Conservation (phyloP, 306 rosid genomes). For the Cucurbita pepo region DNA sequence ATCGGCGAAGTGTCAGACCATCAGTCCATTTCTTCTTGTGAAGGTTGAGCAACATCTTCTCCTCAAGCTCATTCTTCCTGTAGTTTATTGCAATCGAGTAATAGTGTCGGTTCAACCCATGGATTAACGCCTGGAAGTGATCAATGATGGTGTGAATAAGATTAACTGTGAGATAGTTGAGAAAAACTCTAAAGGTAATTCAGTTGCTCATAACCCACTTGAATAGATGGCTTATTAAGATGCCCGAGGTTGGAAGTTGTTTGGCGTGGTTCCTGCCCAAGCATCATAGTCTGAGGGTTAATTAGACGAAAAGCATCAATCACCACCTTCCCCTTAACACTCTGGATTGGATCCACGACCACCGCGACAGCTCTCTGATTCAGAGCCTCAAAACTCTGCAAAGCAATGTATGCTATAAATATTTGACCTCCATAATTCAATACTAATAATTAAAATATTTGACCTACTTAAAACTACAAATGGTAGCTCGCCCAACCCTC, state of each 20-base stretch:
- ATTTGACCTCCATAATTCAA: too few relatives aligned
- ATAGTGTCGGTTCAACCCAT: constrained; percentile 80
- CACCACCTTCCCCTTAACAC: constrained; percentile 90
- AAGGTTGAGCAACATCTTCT: constrained; percentile 82
- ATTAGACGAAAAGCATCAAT: constrained; percentile 89
- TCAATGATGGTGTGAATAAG: not conserved
- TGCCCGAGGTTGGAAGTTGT: constrained; percentile 88
- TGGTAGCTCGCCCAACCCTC: not conserved
- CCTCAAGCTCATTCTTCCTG: constrained; percentile 79
- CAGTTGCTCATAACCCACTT: constrained; percentile 30
- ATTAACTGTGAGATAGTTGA: not conserved
- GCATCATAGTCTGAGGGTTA: constrained; percentile 89
- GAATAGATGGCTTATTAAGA: constrained; percentile 83
- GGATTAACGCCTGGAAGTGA: constrained; percentile 60
- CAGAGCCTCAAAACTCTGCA: constrained; percentile 86
- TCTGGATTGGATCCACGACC: constrained; percentile 88
- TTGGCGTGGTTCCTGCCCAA: constrained; percentile 85
- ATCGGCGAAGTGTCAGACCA: constrained; percentile 55
- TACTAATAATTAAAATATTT: not conserved
- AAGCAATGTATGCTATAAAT: not conserved
- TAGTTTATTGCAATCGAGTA: constrained; percentile 77
- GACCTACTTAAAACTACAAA: not conserved
- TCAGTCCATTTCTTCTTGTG: constrained; percentile 93
- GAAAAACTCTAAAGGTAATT: not conserved
- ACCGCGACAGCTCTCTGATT: constrained; percentile 91